Base-by-base conservation (phyloP, 331 rosid species). In the Quercus lobata region DNA sequence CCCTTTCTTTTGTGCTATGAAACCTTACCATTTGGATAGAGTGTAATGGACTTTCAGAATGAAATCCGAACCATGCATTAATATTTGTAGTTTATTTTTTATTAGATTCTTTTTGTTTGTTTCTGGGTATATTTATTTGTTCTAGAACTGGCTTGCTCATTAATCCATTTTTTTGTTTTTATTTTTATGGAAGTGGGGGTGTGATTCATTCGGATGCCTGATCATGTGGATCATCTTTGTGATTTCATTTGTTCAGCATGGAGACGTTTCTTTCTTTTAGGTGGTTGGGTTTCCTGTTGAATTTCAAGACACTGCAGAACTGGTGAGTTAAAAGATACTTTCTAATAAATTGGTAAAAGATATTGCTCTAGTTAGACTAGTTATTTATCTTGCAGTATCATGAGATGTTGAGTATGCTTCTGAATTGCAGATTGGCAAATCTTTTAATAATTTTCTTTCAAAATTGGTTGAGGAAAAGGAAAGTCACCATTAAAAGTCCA, bases 231-330 rank as follows among this genome's bases (percentile, higher is more conserved):
- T 77, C 69, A 66, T 75, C 54, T 86, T 70, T 19, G 54, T 75
- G 70, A 81, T 80, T 80, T 84, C 58, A 32, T 83, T 72, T 76
- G 83, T 71, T 83, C 87, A 78, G 70, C 85, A 27, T 61, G 89
- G 84, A 84, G 83, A 79, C 19, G 49, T 34, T 88, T 79, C 85
- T 74, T 86, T 65, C 73, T 46, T 69, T 22, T 88, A 78, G 78
- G 86, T 52, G 69, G 83, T 71, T 86, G 90, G 90, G 72, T 80
- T 83, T 87, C 84, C 82, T 84, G 73, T 79, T 82, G 87, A 61
- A 62, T 88, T 76, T 76, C 57, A 30, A 80, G 84, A 73, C 71
- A 83, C 70, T 65, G 24, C 69, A 72, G 80, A 79, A 10, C 78
- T 73, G 81, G 91, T 87, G 87, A 72, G 90, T 70, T 55, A 55